A percentile compares a stretch with the other conserved stretches of the same genome.
Evolutionary conservation across 2,329 filamentous ascomycete genomes (phyloP).

Genomic region (Apiospora aurea): DNA sequence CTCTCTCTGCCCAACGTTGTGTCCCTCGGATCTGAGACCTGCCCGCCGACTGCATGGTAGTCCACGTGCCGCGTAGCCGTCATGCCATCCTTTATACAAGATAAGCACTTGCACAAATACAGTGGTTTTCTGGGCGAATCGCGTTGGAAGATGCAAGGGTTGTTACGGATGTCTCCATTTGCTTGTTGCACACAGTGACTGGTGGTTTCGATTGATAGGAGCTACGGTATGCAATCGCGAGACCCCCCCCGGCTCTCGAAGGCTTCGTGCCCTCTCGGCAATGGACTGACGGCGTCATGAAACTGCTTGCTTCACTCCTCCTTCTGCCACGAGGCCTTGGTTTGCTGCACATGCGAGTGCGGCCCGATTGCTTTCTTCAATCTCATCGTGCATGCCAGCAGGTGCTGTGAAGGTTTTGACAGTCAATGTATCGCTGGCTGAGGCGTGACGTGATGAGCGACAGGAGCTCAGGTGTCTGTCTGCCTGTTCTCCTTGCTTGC

Average conservation of each 20-base stretch:
- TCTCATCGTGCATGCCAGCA: not conserved
- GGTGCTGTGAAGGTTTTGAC: not conserved
- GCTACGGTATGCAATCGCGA: not conserved
- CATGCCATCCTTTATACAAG: not conserved
- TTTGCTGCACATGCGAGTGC: not conserved
- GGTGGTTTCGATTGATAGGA: constrained; percentile 12
- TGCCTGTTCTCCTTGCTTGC: not conserved
- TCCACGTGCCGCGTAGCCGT: constrained; percentile 16
- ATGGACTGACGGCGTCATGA: not conserved
- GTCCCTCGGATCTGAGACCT: not conserved
- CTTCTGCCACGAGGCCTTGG: not conserved
- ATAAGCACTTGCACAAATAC: constrained; percentile 8
- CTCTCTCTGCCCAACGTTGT: not conserved
- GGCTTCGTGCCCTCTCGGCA: constrained; percentile 1
- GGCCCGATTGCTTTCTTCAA: not conserved
- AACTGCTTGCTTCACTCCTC: not conserved
- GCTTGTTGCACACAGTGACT: constrained; percentile 5
- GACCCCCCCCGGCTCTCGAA: not conserved
- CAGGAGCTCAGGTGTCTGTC: not conserved
- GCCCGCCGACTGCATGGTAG: not conserved
- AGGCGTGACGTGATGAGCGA: not conserved
- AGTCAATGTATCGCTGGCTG: not conserved
- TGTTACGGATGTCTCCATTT: not conserved
- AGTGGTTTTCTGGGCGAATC: not conserved
- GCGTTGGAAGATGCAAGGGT: not conserved